Evolutionary conservation across 139 green algal genomes (phyloP), one percentile per base, ranked within the genome.

Genomic region (Coelastrella sp.): DNA sequence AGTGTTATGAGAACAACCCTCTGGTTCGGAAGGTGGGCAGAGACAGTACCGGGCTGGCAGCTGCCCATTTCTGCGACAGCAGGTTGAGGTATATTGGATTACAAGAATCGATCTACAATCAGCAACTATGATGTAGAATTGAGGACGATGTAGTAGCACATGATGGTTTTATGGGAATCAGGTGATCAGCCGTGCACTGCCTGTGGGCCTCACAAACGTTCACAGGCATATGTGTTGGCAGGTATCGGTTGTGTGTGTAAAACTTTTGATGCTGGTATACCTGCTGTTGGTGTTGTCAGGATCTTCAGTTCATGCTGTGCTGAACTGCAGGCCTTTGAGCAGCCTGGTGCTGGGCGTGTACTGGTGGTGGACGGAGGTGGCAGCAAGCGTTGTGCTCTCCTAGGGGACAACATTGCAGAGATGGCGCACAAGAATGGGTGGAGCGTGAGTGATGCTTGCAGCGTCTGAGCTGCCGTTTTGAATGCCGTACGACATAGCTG

Each of bases 1-100:
- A 95, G 61, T 99, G 97, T 93, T 99, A 97, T 81, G 97, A 99
- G 85, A 98, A 98, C 92, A 99, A 99, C 90, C 97, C 97, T 4
- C 94, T 98, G 6, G 97, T 99, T 7, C 93, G 97, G 17, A 94
- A 95, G 93, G 82, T 87, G 74, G 58, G 74, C 20, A 58, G 5
- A 19, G 25, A 4, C 63, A 72, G 15, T 17, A 72, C 12, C 63
- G 5, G 63, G 15, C 12, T 14, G 15, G 20, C 70, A 78, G 20
- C 70, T 11, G 70, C 70, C 70, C 70, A 78, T 94, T 93, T 56
- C 24, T 73, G 72, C 56, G 19, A 15, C 76, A 25, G 35, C 35
- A 49, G 35, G 35, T 49, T 49, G 35, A 49, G 35, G 35, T 49
- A 49, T 12, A 56, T 4, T 57, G 74, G 11, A 17, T 59, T 58